Conservation (phyloP, 2,329 filamentous ascomycete species). For the Phaeophleospora eucalypticola region DNA sequence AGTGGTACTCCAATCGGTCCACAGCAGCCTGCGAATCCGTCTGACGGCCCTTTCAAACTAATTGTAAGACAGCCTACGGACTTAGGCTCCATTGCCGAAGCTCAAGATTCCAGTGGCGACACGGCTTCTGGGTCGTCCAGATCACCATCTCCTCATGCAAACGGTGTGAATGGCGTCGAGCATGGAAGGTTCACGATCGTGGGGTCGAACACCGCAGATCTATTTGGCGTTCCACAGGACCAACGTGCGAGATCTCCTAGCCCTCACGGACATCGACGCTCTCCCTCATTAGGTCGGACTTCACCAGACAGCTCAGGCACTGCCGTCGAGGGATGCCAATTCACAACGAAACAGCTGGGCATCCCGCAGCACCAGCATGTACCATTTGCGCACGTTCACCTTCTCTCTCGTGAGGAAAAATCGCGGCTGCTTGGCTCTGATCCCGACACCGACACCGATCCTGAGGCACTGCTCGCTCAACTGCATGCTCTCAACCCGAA, state of each 20-base stretch:
- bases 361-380: slow-evolving; percentile 20
- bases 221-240: slow-evolving; percentile 16
- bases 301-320: not conserved
- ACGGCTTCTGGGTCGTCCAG: slow-evolving; percentile 18
- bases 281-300: slow-evolving; percentile 1
- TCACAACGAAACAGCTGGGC: slow-evolving; percentile 23
- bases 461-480: slow-evolving; percentile 22
- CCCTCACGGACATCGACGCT: slow-evolving; percentile 12
- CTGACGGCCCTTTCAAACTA: slow-evolving; percentile 14
- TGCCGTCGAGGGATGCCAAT: slow-evolving; percentile 12
- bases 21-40: not conserved
- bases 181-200: slow-evolving; percentile 18
- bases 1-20: not conserved
- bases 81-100: slow-evolving; percentile 12
- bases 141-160: slow-evolving; percentile 18
- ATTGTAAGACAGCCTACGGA: slow-evolving; percentile 20
- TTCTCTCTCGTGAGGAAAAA: slow-evolving; percentile 25
- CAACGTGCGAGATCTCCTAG: slow-evolving; percentile 17
- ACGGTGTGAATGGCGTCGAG: slow-evolving; percentile 7
- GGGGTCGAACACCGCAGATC: slow-evolving; percentile 14
- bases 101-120: slow-evolving; percentile 20
- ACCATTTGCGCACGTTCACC: slow-evolving; percentile 26
- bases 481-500: slow-evolving; percentile 21
- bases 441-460: slow-evolving; percentile 25
- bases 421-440: slow-evolving; percentile 25